phyloP scores from a whole-genome alignment of 345 rosid genomes.

The Nephelium lappaceum region DNA sequence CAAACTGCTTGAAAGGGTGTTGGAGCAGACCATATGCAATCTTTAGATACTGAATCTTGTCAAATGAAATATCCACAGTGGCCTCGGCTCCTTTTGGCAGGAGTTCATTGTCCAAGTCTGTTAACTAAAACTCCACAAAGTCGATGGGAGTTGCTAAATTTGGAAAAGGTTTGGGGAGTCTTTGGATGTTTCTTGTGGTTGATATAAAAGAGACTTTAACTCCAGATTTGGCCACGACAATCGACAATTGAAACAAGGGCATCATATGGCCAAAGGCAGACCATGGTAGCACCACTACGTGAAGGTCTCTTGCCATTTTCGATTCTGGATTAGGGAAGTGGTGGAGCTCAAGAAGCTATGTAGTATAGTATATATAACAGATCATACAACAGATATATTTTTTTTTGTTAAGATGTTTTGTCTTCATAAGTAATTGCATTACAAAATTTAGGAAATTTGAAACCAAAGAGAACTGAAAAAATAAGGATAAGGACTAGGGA shows the following conservation, averaged over 20 bases:
- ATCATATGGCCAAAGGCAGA: constrained; percentile 28
- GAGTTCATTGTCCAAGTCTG: neutral
- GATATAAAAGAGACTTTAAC: constrained; percentile 21
- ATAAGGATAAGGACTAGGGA: too few species aligned
- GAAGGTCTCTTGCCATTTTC: neutral
- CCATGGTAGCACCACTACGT: constrained; percentile 25
- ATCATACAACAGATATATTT: too few species aligned
- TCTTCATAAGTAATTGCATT: too few species aligned
- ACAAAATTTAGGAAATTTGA: too few species aligned
- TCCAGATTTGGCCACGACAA: constrained; percentile 21
- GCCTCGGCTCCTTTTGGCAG: constrained; percentile 35
- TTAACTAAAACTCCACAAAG: constrained; percentile 24
- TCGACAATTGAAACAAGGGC: constrained; percentile 24
- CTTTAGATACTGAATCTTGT: constrained; percentile 25
- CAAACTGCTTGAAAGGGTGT: constrained; percentile 23
- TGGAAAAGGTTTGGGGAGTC: constrained; percentile 35
- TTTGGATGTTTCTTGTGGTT: constrained; percentile 27
- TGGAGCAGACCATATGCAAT: constrained; percentile 31
- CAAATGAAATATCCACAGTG: constrained; percentile 33
- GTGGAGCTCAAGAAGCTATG: too few species aligned
- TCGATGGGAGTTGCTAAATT: neutral
- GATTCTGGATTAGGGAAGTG: neutral
- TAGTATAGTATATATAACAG: too few species aligned
- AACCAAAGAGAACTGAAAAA: too few species aligned
- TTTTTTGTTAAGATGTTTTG: neutral